Base-by-base conservation (phyloP, 345 rosid species). In the Balakata baccata region DNA sequence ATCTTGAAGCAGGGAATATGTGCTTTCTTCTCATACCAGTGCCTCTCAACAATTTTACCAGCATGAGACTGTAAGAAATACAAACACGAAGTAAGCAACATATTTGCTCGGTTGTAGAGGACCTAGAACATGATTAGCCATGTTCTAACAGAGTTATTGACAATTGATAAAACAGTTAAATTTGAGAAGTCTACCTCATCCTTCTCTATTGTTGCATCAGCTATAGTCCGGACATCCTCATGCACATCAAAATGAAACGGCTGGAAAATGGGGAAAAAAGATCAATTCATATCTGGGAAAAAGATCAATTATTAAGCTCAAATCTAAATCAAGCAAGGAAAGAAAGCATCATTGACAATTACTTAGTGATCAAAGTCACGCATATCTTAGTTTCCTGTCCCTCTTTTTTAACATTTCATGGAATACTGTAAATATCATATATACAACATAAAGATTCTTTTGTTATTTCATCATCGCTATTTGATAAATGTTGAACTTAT, bases 21-120 rank as follows among this genome's bases (percentile, higher is more conserved):
- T 92, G 99, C 74, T 93, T 93, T 95, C 92, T 95, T 95, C 79
- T 95, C 98, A 37, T 95, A 93, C 99, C 99, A 95, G 81, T 95
- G 99, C 82, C 99, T 91, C 90, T 95, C 99, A 41, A 92, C 98
- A 29, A 96, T 98, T 84, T 96, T 93, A 66, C 99, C 99, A 34
- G 99, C 98, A 79, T 95, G 99, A 10, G 98, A 95, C 99, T 95
- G 86, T 69, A 63, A 76, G 56, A 64, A 69, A 5, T 1, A 57
- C 7, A 17, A 22, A 34, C 25, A 60, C 5, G 2, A 29, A 29
- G 34, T 29, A 29, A 29, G 34, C 34, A 29, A 29, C 34, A 29
- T 29, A 3, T 39, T 7, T 22, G 58, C 71, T 57, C 23, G 22
- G 62, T 3, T 1, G 7, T 1, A 41, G 11, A 23, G 16, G 39